Percentiles rank a stretch among this genome's conserved stretches.
Conservation (phyloP, 768 basidiomycete genomes). For the Kwoniella dendrophila region DNA sequence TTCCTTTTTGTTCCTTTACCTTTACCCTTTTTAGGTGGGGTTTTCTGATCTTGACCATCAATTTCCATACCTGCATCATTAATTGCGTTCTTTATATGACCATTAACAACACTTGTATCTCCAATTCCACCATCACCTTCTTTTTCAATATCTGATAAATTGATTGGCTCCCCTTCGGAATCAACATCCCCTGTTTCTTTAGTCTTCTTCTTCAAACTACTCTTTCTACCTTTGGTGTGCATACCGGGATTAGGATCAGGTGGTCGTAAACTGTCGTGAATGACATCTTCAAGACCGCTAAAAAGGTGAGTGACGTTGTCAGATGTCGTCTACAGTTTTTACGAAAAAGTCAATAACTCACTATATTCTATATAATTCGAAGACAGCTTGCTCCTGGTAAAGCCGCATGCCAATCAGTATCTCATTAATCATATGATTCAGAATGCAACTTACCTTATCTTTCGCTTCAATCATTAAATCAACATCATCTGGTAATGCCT, state of each 20-base stretch:
- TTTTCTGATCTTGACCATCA: constrained; percentile 13
- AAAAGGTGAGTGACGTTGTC: not conserved
- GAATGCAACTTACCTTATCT: constrained; percentile 44
- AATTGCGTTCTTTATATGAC: constrained; percentile 18
- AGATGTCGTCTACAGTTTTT: not conserved
- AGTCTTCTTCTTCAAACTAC: constrained; percentile 53
- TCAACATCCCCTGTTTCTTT: constrained; percentile 49
- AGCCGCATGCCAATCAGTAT: constrained; percentile 53
- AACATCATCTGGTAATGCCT: constrained; percentile 57
- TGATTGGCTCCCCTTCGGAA: constrained; percentile 44
- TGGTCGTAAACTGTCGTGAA: constrained; percentile 61
- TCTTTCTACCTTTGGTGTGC: constrained; percentile 61
- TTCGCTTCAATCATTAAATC: constrained; percentile 83
- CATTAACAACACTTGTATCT: constrained; percentile 34
- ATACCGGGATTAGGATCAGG: constrained; percentile 58
- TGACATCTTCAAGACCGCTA: constrained; percentile 65
- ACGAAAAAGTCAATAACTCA: constrained; percentile 19
- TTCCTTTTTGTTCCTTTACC: constrained; percentile 18
- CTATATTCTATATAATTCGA: constrained; percentile 80
- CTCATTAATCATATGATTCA: not conserved
- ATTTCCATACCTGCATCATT: constrained; percentile 26
- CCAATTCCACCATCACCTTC: constrained; percentile 50
- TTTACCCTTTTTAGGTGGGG: constrained; percentile 7
- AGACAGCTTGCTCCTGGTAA: constrained; percentile 88
- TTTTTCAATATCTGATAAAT: constrained; percentile 45